These are phyloP conservation scores for Didymella sp. DNA, from an alignment of 2,329 filamentous ascomycete genomes.

Conservation along the genomic window DNA sequence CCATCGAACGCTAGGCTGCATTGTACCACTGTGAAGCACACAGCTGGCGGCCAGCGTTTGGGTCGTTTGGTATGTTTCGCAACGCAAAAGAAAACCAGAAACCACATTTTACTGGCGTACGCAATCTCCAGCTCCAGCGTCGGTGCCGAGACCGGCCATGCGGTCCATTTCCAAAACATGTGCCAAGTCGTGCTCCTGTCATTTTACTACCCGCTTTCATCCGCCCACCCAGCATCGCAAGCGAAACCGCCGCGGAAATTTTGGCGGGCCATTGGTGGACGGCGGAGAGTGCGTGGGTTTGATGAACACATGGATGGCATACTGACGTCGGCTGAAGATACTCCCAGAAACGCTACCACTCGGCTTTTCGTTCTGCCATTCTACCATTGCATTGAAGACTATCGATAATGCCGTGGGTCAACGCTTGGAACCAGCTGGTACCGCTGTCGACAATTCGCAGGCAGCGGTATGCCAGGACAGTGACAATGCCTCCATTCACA, in stretches of 20 bases:
- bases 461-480: conserved; percentile 26
- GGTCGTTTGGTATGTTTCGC: conserved; percentile 43
- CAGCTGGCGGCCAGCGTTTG: conserved; percentile 44
- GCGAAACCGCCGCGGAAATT: conserved; percentile 43
- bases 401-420: conserved; percentile 17
- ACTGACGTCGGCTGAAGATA: conserved; percentile 38
- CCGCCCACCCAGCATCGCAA: conserved; percentile 12
- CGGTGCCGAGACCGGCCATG: conserved; percentile 29
- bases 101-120: conserved; percentile 21
- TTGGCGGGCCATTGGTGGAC: conserved; percentile 38
- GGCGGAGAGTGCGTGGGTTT: conserved; percentile 38
- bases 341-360: conserved; percentile 25
- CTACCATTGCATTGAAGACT: conserved; percentile 25
- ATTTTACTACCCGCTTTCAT: conserved; percentile 22
- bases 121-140: conserved; percentile 38
- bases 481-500: conserved; percentile 2
- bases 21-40: conserved; percentile 38
- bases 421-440: conserved; percentile 27
- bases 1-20: conserved; percentile 19
- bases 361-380: conserved; percentile 11
- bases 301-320: conserved; percentile 45
- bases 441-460: conserved; percentile 26
- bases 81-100: conserved; percentile 28
- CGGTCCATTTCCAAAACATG: conserved; percentile 41
- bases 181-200: conserved; percentile 39